Evolutionary conservation across 352 stramenopile genomes (phyloP), one percentile per base, ranked within the genome.

Genomic region (Elongisporangium undulatum): DNA sequence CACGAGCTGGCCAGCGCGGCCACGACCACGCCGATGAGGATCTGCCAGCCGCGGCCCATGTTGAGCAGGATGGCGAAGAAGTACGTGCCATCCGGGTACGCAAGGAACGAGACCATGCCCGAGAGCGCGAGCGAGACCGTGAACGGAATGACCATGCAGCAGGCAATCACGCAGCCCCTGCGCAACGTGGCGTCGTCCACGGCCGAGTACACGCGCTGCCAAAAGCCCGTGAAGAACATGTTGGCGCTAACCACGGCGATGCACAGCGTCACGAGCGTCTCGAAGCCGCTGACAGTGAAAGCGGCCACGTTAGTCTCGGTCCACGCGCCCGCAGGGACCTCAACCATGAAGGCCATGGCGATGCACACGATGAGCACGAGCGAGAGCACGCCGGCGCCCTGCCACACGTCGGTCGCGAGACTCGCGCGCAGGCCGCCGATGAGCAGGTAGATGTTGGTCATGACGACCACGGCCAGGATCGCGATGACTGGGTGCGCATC

Each of bases 161-260:
- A 77, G 17, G 80, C 71, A 38, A 79, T 66, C 19, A 72, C 58
- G 1, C 75, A 67, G n/a, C 68, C 79, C 24, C 71, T 75, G 51
- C 65, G 69, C 20, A 92, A 61, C 9, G 79, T 88, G 13, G 53
- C 55, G 61, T 90, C 72, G 65, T 86, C 75, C 7, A 83, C 77
- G 10, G 76, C 79, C 0, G 77, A 63, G 61, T 83, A 91, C 51
- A 90, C 82, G 49, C 83, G 80, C 64, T 90, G 83, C 83, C 83
- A 92, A 57, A 84, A 92, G 56, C 79, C 83, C 55, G 83, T 90
- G 67, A 90, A 88, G 66, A 92, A 92, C 16, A 92, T 60, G 53
- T 86, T 90, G 16, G 80, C 76, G 15, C 80, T 70, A 10, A 69
- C 76, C 4, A 90, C 63, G 16, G 83, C 82, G 55, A 92, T 88